Percentiles rank a stretch among this genome's conserved stretches.
These are phyloP conservation scores for Xylaria sp. DNA, from an alignment of 2,329 filamentous ascomycete species.

Conservation along the genomic window DNA sequence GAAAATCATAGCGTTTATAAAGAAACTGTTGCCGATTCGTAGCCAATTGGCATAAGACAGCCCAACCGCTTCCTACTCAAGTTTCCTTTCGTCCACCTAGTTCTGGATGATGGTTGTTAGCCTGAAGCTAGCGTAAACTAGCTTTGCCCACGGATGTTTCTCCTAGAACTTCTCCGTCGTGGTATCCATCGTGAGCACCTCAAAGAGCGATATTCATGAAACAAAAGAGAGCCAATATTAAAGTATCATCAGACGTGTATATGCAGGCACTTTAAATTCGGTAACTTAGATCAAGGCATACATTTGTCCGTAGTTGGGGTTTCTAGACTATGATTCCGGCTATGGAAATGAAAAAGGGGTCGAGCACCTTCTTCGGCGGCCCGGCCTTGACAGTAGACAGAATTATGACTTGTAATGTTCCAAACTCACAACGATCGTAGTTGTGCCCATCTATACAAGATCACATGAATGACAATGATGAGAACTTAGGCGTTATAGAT, in stretches of 20 bases:
- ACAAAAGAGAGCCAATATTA: not conserved
- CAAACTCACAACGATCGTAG: not conserved
- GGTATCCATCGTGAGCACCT: not conserved
- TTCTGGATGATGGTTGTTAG: not conserved
- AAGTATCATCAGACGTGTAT: not conserved
- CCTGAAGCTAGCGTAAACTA: not conserved
- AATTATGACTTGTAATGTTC: not conserved
- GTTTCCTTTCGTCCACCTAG: not conserved
- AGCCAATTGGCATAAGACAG: slow-evolving; percentile 4
- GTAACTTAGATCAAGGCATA: not conserved
- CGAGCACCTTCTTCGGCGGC: not conserved
- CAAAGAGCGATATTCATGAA: not conserved
- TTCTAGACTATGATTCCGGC: not conserved
- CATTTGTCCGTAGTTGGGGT: not conserved
- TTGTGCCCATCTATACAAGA: not conserved
- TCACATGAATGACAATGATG: not conserved
- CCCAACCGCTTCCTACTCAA: not conserved
- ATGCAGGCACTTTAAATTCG: not conserved
- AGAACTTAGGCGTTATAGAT: not conserved
- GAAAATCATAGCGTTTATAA: slow-evolving; percentile 27
- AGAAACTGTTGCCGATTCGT: not conserved
- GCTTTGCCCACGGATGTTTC: not conserved
- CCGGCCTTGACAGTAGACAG: not conserved
- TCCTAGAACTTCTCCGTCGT: not conserved
- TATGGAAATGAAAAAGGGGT: not conserved